Evolutionary conservation across 352 stramenopile species (phyloP), one percentile per base, ranked within the genome.

Genomic region (Phytopythium oedochilum): DNA sequence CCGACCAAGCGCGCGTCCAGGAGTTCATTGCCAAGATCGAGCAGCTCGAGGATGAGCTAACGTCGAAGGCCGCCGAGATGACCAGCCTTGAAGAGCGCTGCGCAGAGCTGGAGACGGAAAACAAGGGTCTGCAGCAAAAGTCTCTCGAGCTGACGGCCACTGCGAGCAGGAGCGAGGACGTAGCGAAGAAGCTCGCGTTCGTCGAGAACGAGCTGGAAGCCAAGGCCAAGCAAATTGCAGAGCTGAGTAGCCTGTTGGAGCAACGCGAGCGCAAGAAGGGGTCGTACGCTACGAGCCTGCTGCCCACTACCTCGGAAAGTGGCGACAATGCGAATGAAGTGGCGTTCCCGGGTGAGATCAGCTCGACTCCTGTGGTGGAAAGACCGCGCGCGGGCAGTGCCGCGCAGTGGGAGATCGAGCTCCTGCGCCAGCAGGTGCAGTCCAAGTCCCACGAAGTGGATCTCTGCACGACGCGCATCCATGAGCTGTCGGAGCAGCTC

Each of bases 1-100:
- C 26, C 25, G 60, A 61, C 35, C 50, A 62, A 7, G 17, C 50
- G 0, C 54, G 65, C 15, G 23, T 83, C 15, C 68, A 83, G 39
- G 53, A 70, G n/a, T 63, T 88, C 25, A 47, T 63, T 14, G 38
- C 51, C 0, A 85, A 80, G 57, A 70, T 88, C 23, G 79, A 85
- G 36, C 66, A 78, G 28, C 51, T 89, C 5, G 76, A 88, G 55
- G 79, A 89, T 32, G 76, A 89, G 6, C 76, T 77, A 15, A 64
- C 71, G 2, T 80, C 70, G 15, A 88, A 88, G 42, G 50, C 57
- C 15, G 64, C 62, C 15, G 79, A 89, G 61, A 65, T 83, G 20
- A 52, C 55, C 2, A 86, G 61, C 36, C 43, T 89, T 8, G 72
- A 89, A 58, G 75, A 82, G 34, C 73, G 75, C 18, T 84, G 77